These are phyloP conservation scores for Inga laurina DNA, from an alignment of 306 rosid species.

Conservation along the genomic window DNA sequence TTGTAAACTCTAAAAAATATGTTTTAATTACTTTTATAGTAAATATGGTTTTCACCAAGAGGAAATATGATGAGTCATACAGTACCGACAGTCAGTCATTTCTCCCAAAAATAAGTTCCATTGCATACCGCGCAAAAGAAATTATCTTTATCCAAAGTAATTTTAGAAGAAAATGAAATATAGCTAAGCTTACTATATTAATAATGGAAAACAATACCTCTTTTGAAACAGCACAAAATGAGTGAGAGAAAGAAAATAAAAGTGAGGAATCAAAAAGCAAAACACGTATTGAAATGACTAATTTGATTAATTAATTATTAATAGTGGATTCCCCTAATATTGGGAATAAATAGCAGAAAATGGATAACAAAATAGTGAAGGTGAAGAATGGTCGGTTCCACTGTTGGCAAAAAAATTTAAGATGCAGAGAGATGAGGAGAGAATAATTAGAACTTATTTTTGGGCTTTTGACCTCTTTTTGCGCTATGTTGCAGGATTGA, in stretches of 20 bases:
- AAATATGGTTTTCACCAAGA: neutral
- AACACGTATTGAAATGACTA: neutral
- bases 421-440: neutral
- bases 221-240: neutral
- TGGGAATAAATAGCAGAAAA: neutral
- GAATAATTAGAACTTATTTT: neutral
- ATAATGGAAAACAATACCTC: neutral
- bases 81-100: neutral
- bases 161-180: neutral
- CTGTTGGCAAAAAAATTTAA: neutral
- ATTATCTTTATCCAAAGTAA: neutral
- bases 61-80: neutral
- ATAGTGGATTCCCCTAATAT: neutral
- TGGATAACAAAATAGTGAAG: neutral
- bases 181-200: no score
- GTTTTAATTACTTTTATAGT: neutral
- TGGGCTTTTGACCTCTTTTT: neutral
- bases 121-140: neutral
- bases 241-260: neutral
- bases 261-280: neutral
- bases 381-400: neutral
- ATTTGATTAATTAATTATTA: neutral
- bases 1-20: no score
- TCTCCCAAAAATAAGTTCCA: neutral
- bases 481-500: neutral